Percentiles rank a stretch among this genome's conserved stretches.
These are phyloP conservation scores for Tetragonia tetragonoides DNA, from an alignment of 148 eudicot species.

Conservation along the genomic window DNA sequence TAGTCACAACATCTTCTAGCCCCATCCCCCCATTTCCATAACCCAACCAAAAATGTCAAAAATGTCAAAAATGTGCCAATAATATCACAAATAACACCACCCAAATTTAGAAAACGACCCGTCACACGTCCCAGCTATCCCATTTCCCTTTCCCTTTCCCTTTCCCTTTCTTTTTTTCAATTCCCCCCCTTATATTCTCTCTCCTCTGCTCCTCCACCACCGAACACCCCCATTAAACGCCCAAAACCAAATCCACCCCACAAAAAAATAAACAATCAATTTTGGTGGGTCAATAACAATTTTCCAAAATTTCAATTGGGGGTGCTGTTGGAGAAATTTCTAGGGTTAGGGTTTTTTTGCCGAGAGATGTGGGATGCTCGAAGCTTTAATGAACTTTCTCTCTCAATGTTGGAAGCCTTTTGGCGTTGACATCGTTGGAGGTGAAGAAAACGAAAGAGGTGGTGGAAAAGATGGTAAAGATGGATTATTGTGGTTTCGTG, in stretches of 20 bases:
- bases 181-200: constrained; percentile 7
- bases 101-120: constrained; percentile 12
- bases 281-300: too few relatives aligned
- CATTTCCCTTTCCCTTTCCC: background rate
- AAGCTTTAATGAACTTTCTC: constrained; percentile 61
- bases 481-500: constrained; percentile 48
- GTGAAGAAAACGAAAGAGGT: background rate
- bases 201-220: constrained; percentile 42
- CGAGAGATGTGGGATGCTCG: constrained; percentile 72
- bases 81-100: background rate
- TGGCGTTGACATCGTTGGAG: constrained; percentile 39
- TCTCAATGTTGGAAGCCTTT: constrained; percentile 64
- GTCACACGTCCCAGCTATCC: constrained; percentile 4
- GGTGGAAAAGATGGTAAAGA: constrained; percentile 28
- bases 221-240: constrained; percentile 34
- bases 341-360: constrained; percentile 21
- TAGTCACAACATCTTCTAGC: background rate
- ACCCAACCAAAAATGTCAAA: background rate
- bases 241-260: background rate
- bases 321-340: background rate
- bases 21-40: background rate
- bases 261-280: too few relatives aligned
- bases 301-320: background rate
- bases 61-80: background rate
- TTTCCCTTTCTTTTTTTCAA: background rate